Evolutionary conservation across 2,329 filamentous ascomycete genomes (phyloP), one percentile per base, ranked within the genome.

Genomic region (Epichloe coenophiala): DNA sequence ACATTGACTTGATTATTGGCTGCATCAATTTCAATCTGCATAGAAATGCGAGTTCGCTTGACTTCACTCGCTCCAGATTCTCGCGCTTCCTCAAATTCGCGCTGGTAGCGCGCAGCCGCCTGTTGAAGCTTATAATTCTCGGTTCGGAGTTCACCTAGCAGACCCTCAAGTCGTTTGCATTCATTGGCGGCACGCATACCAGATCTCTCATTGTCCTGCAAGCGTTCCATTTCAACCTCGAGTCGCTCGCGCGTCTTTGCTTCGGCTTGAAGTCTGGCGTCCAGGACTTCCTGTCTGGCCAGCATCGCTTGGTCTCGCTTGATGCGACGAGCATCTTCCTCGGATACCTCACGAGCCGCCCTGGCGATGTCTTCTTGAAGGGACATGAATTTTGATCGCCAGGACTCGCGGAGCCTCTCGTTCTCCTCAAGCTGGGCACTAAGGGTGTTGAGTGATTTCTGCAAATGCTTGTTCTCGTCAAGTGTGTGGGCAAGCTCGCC

Each of bases 1-100:
- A 85, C 78, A 60, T 94, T 91, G 65, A 91, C 85, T 60, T 95
- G 84, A 63, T 87, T 83, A 61, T 90, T 93, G 48, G 90, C 86
- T 39, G 81, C 75, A 52, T 95, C 88, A 36, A 96, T 72, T 61
- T 96, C 88, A 12, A 78, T 77, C 64, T 95, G 85, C 73, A 95
- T 75, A 4, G 87, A 76, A 55, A 84, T 79, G 53, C 86, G 85
- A 13, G 84, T 87, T 45, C 88, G 84, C 64, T 91, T 83, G 43
- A 94, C 82, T 63, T 97, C 90, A 38, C 80, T 77, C 40, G 84
- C 81, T 51, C 81, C 88, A 47, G 81, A 83, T 59, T 95, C 88
- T 55, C 85, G 81, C 9, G 88, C 86, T 60, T 95, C 87, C 53
- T 88, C 80, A 59, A 91, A 86, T 60, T 96, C 89, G 48, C 87